A percentile compares a stretch with the other conserved stretches of the same genome.
phyloP scores from a whole-genome alignment of 2,329 filamentous ascomycete species.

The Emergomyces pasteurianus region DNA sequence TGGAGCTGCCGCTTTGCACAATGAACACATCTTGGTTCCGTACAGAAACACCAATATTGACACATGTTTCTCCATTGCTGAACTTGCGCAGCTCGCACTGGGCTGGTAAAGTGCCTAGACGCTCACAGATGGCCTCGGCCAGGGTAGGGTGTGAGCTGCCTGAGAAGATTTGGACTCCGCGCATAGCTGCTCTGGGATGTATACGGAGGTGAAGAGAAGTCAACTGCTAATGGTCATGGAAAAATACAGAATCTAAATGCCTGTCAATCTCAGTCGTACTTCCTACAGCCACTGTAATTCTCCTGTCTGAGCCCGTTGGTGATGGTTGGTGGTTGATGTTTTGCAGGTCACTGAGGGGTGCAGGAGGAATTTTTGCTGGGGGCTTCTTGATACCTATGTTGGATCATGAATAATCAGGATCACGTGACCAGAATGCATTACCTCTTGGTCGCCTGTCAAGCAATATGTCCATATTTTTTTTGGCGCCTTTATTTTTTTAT shows the following conservation, averaged over 20 bases:
- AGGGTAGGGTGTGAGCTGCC: slow-evolving; percentile 54
- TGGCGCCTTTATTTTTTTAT: too few relatives aligned
- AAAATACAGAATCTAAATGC: not conserved
- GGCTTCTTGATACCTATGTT: not conserved
- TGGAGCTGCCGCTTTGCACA: slow-evolving; percentile 87
- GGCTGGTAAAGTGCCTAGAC: slow-evolving; percentile 48
- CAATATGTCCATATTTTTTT: too few relatives aligned
- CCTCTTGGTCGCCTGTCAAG: not conserved
- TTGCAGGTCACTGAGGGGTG: not conserved
- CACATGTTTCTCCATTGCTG: slow-evolving; percentile 58
- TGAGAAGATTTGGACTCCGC: slow-evolving; percentile 55
- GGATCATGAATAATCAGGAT: not conserved
- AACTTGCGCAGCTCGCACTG: slow-evolving; percentile 54
- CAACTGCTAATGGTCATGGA: not conserved
- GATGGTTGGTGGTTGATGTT: not conserved
- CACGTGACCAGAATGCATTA: not conserved
- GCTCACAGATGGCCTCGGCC: slow-evolving; percentile 54
- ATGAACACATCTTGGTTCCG: slow-evolving; percentile 99
- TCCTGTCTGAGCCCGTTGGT: not conserved
- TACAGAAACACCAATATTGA: slow-evolving; percentile 58
- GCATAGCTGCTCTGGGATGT: slow-evolving; percentile 33
- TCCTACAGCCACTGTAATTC: not conserved
- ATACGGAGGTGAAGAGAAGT: not conserved
- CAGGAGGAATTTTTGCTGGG: not conserved
- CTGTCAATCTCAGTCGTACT: not conserved